Evolutionary conservation across 2,329 filamentous ascomycete species (phyloP).

Genomic region (Phialophora expanda): DNA sequence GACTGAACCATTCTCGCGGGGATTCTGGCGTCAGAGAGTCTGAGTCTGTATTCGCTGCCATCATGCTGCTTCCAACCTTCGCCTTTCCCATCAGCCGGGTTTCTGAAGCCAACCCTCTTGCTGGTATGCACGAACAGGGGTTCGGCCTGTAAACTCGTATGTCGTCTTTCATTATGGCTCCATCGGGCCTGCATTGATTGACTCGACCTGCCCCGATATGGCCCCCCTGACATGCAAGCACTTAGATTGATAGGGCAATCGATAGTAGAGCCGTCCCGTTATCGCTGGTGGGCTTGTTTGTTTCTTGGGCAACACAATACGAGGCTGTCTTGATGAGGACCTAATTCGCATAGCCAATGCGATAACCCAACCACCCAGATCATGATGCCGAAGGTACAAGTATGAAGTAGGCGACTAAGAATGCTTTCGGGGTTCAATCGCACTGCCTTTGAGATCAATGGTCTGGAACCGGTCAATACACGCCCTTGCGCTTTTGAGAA

Average conservation of each 20-base stretch:
- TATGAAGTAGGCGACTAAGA: not conserved
- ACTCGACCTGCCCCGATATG: conserved; percentile 17
- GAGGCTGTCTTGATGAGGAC: not conserved
- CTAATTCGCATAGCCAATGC: not conserved
- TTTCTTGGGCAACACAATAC: conserved; percentile 1
- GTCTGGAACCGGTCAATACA: conserved; percentile 16
- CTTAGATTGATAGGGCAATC: conserved; percentile 28
- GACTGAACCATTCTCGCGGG: conserved; percentile 1
- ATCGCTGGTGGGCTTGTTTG: conserved; percentile 23
- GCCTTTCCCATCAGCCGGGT: not conserved
- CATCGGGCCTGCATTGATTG: conserved; percentile 9
- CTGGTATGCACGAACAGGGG: conserved; percentile 26
- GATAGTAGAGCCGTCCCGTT: conserved; percentile 17
- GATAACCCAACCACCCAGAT: not conserved
- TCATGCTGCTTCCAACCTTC: not conserved
- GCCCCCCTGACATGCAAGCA: conserved; percentile 29
- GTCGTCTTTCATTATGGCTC: conserved; percentile 5
- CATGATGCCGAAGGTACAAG: not conserved
- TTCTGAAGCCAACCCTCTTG: not conserved
- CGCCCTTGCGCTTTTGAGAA: conserved; percentile 24
- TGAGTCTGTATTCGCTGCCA: not conserved
- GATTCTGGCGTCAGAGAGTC: not conserved
- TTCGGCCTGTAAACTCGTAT: not conserved
- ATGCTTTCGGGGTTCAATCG: conserved; percentile 11
- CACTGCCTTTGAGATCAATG: conserved; percentile 3